Evolutionary conservation across 1,284 basidiomycete genomes (phyloP).

Genomic region (Tilletia setariae): DNA sequence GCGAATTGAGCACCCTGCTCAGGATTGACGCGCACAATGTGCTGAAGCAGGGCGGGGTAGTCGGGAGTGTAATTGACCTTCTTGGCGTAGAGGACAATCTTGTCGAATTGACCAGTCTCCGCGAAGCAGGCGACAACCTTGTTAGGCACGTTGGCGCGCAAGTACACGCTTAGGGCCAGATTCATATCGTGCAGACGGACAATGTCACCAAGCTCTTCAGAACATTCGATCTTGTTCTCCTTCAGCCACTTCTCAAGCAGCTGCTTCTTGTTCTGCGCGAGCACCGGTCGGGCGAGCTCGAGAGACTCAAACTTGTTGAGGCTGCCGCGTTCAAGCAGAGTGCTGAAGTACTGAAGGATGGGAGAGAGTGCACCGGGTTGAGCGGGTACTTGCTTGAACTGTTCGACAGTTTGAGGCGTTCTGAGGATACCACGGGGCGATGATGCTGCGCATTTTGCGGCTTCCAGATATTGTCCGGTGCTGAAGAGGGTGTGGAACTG

Average conservation of each 20-base stretch:
- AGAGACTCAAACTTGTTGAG: slow-evolving; percentile 95
- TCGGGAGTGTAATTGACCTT: slow-evolving; percentile 94
- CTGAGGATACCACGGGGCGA: slow-evolving; percentile 94
- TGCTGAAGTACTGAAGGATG: slow-evolving; percentile 97
- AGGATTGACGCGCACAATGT: slow-evolving; percentile 92
- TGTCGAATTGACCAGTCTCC: slow-evolving; percentile 96
- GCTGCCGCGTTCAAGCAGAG: slow-evolving; percentile 93
- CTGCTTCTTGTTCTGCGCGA: slow-evolving; percentile 95
- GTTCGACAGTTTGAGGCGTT: slow-evolving; percentile 92
- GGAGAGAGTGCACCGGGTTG: slow-evolving; percentile 88
- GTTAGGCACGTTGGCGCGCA: slow-evolving; percentile 95
- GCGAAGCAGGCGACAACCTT: slow-evolving; percentile 97
- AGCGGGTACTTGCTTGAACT: slow-evolving; percentile 91
- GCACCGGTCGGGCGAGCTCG: slow-evolving; percentile 90
- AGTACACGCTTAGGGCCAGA: slow-evolving; percentile 95
- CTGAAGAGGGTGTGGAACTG: slow-evolving; percentile 93
- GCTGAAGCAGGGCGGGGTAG: slow-evolving; percentile 90
- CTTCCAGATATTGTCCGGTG: slow-evolving; percentile 84
- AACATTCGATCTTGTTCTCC: slow-evolving; percentile 99
- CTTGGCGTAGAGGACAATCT: slow-evolving; percentile 96
- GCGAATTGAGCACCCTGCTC: slow-evolving; percentile 99
- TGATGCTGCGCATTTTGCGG: slow-evolving; percentile 97
- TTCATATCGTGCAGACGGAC: slow-evolving; percentile 96
- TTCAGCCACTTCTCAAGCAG: slow-evolving; percentile 99
- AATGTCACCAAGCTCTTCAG: slow-evolving; percentile 96